Conservation (phyloP, 2,329 filamentous ascomycete genomes). For the Laburnicola sp. region DNA sequence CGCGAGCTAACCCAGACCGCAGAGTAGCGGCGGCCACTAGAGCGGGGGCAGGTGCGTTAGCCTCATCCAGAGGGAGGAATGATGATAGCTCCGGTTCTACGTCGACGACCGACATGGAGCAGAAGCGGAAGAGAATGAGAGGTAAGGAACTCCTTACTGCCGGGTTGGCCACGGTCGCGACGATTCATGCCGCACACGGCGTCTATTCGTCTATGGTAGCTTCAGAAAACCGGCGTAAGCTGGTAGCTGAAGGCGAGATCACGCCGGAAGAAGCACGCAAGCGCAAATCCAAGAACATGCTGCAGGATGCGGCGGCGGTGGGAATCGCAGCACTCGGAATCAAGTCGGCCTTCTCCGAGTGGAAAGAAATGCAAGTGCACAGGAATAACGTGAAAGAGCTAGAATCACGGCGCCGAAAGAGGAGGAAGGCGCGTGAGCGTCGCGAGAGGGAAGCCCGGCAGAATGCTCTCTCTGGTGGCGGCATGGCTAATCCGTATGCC, state of each 20-base stretch:
- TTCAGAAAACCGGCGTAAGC: constrained; percentile 61
- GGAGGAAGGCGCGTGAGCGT: constrained; percentile 49
- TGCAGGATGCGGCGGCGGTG: constrained; percentile 67
- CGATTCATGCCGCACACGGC: constrained; percentile 69
- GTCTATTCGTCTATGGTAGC: constrained; percentile 67
- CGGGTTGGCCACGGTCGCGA: constrained; percentile 68
- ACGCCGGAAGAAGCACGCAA: constrained; percentile 63
- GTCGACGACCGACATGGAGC: constrained; percentile 65
- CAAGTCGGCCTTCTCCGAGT: constrained; percentile 66
- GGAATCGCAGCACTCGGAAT: constrained; percentile 69
- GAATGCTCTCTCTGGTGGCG: constrained; percentile 45
- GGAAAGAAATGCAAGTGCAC: constrained; percentile 68
- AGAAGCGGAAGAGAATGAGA: constrained; percentile 64
- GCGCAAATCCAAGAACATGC: constrained; percentile 64
- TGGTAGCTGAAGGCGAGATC: constrained; percentile 67
- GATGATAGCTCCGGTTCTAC: constrained; percentile 47
- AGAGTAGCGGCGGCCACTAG: constrained; percentile 43
- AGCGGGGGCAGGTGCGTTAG: constrained; percentile 43
- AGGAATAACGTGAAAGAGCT: constrained; percentile 60
- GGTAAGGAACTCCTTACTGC: constrained; percentile 68
- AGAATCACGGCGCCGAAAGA: constrained; percentile 52
- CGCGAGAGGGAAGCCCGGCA: constrained; percentile 51
- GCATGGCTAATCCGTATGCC: constrained; percentile 43
- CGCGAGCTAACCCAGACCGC: constrained; percentile 43
- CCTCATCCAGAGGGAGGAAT: constrained; percentile 23